Evolutionary conservation across 179 eudicot genomes (phyloP), one percentile per base, ranked within the genome.

Genomic region (Vitellaria paradoxa): DNA sequence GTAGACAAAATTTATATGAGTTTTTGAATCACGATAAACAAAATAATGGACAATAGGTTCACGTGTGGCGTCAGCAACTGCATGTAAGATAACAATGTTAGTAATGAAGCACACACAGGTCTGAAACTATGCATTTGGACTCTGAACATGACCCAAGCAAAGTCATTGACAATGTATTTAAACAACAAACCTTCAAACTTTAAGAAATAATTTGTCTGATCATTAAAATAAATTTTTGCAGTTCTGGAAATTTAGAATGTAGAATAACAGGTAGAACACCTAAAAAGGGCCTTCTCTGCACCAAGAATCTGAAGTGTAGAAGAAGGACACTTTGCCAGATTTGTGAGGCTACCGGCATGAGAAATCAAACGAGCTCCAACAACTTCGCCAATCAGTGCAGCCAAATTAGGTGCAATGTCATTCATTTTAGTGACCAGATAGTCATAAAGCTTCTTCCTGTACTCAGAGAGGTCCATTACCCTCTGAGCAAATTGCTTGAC

Each of bases 341-440:
- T 95, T 75, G 99, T 95, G 17, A 95, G 97, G 80, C 99, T 95
- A 79, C 99, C 99, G 68, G 99, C 99, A 89, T 95, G 99, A 37
- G 99, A 95, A 76, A 95, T 95, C 76, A 93, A 81, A 50, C 99
- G 91, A 26, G 99, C 99, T 70, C 99, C 99, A 76, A 96, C 99
- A 65, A 93, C 88, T 85, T 96, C 99, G 62, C 99, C 99, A 80
- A 93, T 93, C 30, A 96, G 78, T 17, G 98, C 91, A 72, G 99
- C 97, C 92, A 96, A 86, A 80, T 96, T 96, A 23, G 98, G 99
- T 57, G 98, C 99, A 53, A 96, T 96, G 78, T 93, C 99, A 63
- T 82, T 93, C 99, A 96, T 96, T 73, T 96, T 96, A 46, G 94
- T 86, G 53, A 92, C 96, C 70, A 96, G 84, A 79, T 96, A 96